Evolutionary conservation across 2,329 filamentous ascomycete genomes (phyloP).

Genomic region (Pezizomycotina sp.): DNA sequence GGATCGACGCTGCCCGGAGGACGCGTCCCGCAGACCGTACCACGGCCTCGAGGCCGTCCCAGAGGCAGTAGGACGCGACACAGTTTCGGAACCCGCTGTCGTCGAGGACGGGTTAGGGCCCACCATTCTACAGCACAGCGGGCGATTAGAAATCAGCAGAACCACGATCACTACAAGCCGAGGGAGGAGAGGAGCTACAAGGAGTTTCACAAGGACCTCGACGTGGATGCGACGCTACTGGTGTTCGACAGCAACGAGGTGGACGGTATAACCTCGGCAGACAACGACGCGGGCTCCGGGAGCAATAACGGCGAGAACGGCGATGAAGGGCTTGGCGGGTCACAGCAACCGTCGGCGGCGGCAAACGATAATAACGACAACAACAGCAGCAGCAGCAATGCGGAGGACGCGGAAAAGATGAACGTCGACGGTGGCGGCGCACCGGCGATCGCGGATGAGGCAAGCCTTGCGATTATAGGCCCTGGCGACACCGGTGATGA

Average conservation of each 20-base stretch:
- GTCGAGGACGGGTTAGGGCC: slow-evolving; percentile 10
- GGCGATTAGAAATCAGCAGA: slow-evolving; percentile 9
- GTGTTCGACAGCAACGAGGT: slow-evolving; percentile 71
- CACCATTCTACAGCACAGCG: slow-evolving; percentile 5
- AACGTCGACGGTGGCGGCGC: too few species aligned
- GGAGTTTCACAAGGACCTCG: slow-evolving; percentile 89
- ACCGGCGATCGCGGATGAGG: too few species aligned
- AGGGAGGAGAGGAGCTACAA: slow-evolving; percentile 94
- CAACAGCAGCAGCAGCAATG: too few species aligned
- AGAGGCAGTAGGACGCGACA: slow-evolving; percentile 17
- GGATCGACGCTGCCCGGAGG: too few species aligned
- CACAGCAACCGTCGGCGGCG: slow-evolving; percentile 21
- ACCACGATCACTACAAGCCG: slow-evolving; percentile 53
- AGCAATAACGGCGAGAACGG: slow-evolving; percentile 19
- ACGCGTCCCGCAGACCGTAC: too few species aligned
- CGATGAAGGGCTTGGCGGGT: slow-evolving; percentile 23
- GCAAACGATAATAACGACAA: slow-evolving; percentile 6
- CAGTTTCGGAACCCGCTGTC: slow-evolving; percentile 10
- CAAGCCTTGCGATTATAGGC: too few species aligned
- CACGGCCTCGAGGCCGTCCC: slow-evolving; percentile 14
- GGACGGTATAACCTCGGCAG: too few species aligned
- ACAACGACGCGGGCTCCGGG: slow-evolving; percentile 21
- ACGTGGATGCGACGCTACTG: slow-evolving; percentile 66
- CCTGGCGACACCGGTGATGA: slow-evolving; percentile 20
- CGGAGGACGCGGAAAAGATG: too few species aligned